phyloP scores from a whole-genome alignment of 208 protist species.

The Trypanosoma brucei region DNA sequence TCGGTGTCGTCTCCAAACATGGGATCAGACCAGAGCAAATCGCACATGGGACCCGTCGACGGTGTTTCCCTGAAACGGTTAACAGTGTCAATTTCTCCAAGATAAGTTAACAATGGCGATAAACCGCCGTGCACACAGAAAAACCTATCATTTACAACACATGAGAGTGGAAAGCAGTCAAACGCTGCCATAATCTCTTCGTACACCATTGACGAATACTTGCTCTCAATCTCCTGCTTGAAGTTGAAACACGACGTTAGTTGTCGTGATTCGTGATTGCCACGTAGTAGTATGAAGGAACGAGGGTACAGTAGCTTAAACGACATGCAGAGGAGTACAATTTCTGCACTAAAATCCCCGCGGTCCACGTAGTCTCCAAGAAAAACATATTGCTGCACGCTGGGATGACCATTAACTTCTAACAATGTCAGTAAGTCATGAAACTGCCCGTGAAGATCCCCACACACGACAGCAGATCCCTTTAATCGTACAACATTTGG shows the following conservation, averaged over 20 bases:
- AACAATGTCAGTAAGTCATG: constrained; percentile 96
- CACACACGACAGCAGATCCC: constrained; percentile 78
- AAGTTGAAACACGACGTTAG: constrained; percentile 97
- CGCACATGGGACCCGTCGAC: constrained; percentile 88
- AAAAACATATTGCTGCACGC: constrained; percentile 91
- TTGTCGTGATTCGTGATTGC: constrained; percentile 98
- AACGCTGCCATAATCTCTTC: constrained; percentile 91
- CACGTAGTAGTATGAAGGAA: constrained; percentile 92
- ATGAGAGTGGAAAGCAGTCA: constrained; percentile 90
- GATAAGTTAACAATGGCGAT: constrained; percentile 57
- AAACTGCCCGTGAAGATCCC: constrained; percentile 97
- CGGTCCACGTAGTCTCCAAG: constrained; percentile 96
- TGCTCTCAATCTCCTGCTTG: constrained; percentile 92
- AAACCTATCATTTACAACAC: constrained; percentile 81
- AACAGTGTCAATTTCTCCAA: constrained; percentile 87
- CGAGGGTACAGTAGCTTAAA: constrained; percentile 93
- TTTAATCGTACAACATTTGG: constrained; percentile 79
- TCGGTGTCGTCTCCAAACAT: constrained; percentile 80
- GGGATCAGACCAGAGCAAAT: constrained; percentile 95
- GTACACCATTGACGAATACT: constrained; percentile 86
- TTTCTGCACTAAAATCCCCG: constrained; percentile 87
- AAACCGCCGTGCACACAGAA: constrained; percentile 94
- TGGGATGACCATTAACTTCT: constrained; percentile 88
- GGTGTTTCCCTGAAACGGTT: constrained; percentile 94
- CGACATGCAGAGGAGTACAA: constrained; percentile 91